phyloP scores from a whole-genome alignment of 2,329 filamentous ascomycete species.

The Blastomyces parvus region DNA sequence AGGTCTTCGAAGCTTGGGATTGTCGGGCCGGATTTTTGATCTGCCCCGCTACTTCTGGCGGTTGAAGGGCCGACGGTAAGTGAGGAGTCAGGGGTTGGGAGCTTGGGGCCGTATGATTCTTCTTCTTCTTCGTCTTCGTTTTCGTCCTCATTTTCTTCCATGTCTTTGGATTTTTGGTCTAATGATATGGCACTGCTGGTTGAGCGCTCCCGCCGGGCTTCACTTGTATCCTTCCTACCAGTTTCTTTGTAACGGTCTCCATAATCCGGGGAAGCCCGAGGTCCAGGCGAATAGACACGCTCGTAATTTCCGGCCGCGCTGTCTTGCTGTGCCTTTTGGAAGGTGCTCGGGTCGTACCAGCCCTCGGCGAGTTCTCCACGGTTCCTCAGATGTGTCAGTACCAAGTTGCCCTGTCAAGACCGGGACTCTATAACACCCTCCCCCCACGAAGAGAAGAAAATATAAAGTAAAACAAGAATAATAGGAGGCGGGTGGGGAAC shows the following conservation, averaged over 20 bases:
- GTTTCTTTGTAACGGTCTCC: conserved; percentile 4
- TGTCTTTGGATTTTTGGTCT: background rate
- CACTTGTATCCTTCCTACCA: background rate
- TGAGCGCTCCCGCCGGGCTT: background rate
- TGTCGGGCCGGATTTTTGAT: conserved; percentile 41
- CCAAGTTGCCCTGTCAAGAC: conserved; percentile 7
- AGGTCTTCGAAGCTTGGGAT: conserved; percentile 70
- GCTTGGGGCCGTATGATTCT: conserved; percentile 52
- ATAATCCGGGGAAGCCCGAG: conserved; percentile 20
- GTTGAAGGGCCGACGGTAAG: conserved; percentile 17
- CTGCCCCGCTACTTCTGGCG: conserved; percentile 18
- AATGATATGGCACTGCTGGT: conserved; percentile 13
- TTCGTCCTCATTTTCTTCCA: conserved; percentile 18
- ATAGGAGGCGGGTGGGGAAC: background rate
- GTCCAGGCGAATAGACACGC: conserved; percentile 10
- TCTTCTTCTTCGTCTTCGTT: conserved; percentile 45
- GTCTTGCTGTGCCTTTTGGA: conserved; percentile 44
- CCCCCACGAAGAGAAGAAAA: background rate
- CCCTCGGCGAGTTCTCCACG: conserved; percentile 73
- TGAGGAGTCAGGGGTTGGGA: conserved; percentile 29
- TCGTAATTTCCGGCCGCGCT: conserved; percentile 12
- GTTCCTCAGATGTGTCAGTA: conserved; percentile 57
- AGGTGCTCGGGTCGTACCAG: conserved; percentile 81
- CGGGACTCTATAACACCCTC: background rate
- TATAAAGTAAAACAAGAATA: conserved; percentile 5